phyloP scores from a whole-genome alignment of 192 early-diverging fungal genomes.

The Coemansia sp. region DNA sequence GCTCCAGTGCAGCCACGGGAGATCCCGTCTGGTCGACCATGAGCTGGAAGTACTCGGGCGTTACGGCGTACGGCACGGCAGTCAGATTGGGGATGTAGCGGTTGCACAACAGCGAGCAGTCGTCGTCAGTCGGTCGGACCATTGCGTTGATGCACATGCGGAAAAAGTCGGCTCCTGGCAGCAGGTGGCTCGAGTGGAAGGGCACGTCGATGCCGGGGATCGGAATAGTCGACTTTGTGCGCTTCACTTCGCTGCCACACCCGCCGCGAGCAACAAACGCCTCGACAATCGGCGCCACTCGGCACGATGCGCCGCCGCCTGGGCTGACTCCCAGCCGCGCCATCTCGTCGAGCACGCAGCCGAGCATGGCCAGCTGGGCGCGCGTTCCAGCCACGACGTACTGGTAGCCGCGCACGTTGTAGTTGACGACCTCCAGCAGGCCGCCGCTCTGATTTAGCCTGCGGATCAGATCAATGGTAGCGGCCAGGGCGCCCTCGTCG shows the following conservation, averaged over 20 bases:
- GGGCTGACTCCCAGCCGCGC: constrained; percentile 58
- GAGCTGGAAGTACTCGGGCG: constrained; percentile 75
- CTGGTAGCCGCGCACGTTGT: constrained; percentile 95
- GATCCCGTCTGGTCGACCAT: constrained; percentile 76
- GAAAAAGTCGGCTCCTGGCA: constrained; percentile 88
- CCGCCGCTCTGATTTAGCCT: constrained; percentile 41
- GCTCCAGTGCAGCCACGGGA: constrained; percentile 67
- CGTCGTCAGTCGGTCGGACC: constrained; percentile 75
- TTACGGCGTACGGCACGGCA: constrained; percentile 80
- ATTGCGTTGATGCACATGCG: constrained; percentile 79
- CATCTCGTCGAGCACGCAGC: constrained; percentile 80
- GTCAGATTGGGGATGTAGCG: constrained; percentile 98
- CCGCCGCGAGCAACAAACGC: constrained; percentile 55
- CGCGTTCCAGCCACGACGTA: constrained; percentile 93
- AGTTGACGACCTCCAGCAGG: constrained; percentile 96
- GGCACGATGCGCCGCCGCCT: neutral
- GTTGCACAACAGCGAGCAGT: constrained; percentile 68
- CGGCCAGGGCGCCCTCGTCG: constrained; percentile 69
- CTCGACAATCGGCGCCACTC: constrained; percentile 69
- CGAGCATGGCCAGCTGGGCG: constrained; percentile 73
- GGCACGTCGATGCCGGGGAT: constrained; percentile 94
- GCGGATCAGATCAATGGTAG: constrained; percentile 65
- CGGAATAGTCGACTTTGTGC: constrained; percentile 88
- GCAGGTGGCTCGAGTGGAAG: constrained; percentile 93
- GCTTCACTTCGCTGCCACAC: constrained; percentile 65